Evolutionary conservation across 2,329 filamentous ascomycete genomes (phyloP).

Genomic region (Sporothrix euskadiensis): DNA sequence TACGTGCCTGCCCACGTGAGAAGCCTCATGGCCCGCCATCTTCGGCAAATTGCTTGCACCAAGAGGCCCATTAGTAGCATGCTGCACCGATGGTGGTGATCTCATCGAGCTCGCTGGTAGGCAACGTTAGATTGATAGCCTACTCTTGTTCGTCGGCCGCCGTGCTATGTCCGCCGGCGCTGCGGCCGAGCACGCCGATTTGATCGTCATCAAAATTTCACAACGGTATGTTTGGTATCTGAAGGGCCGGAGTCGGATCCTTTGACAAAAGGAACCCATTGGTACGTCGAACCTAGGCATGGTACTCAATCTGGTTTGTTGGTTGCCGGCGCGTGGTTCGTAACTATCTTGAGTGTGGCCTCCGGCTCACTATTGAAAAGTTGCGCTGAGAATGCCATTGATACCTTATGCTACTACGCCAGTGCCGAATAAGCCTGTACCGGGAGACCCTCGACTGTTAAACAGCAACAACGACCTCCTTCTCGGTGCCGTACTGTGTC

Average conservation of each 20-base stretch:
- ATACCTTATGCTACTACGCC: background rate
- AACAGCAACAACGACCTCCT: background rate
- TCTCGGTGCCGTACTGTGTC: background rate
- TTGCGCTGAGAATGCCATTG: background rate
- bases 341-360: background rate
- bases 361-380: background rate
- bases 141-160: background rate
- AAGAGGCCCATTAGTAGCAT: background rate
- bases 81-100: background rate
- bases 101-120: background rate
- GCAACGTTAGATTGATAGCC: too few relatives aligned
- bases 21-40: background rate
- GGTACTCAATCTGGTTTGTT: background rate
- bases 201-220: background rate
- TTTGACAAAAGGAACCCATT: background rate
- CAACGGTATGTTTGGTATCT: background rate
- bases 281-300: background rate
- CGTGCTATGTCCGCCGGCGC: background rate
- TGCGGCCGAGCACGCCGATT: background rate
- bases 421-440: background rate
- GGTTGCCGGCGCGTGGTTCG: background rate
- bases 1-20: background rate
- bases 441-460: background rate
- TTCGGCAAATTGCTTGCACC: background rate
- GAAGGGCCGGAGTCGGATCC: background rate